Evolutionary conservation across 768 basidiomycete species (phyloP).

Genomic region (Serendipita sp.): DNA sequence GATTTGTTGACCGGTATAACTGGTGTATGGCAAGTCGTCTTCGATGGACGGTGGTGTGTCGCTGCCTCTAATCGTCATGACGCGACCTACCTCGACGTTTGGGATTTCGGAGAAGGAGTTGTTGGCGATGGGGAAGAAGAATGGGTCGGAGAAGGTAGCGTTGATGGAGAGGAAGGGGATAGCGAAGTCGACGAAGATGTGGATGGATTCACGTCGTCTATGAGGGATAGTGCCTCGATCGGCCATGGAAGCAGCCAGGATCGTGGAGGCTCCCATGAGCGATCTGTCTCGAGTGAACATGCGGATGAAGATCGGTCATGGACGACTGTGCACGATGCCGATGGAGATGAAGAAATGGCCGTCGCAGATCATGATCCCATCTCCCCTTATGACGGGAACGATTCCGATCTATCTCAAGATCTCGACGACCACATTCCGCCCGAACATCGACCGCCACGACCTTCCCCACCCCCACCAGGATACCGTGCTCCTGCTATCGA

Average conservation of each 20-base stretch:
- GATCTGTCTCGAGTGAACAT: too few species aligned
- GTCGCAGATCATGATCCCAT: background rate
- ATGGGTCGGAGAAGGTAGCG: slow-evolving; percentile 63
- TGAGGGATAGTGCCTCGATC: slow-evolving; percentile 20
- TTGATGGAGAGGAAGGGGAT: slow-evolving; percentile 38
- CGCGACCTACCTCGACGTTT: slow-evolving; percentile 68
- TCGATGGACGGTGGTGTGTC: slow-evolving; percentile 87
- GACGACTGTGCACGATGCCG: slow-evolving; percentile 2
- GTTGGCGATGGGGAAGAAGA: slow-evolving; percentile 37
- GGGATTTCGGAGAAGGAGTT: slow-evolving; percentile 64
- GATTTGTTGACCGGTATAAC: slow-evolving; percentile 84
- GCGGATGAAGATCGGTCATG: too few species aligned
- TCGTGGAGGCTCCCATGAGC: slow-evolving; percentile 14
- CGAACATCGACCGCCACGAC: background rate
- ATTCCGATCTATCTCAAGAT: background rate
- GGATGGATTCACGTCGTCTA: slow-evolving; percentile 40
- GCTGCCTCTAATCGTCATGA: slow-evolving; percentile 78
- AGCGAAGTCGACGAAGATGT: slow-evolving; percentile 30
- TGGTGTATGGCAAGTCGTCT: slow-evolving; percentile 96
- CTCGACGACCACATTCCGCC: background rate
- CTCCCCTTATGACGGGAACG: background rate
- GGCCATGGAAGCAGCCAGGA: slow-evolving; percentile 17
- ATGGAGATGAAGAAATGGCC: background rate
- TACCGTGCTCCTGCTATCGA: background rate
- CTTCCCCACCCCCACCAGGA: background rate